phyloP scores from a whole-genome alignment of 345 rosid genomes.

The Dipteronia sinensis region DNA sequence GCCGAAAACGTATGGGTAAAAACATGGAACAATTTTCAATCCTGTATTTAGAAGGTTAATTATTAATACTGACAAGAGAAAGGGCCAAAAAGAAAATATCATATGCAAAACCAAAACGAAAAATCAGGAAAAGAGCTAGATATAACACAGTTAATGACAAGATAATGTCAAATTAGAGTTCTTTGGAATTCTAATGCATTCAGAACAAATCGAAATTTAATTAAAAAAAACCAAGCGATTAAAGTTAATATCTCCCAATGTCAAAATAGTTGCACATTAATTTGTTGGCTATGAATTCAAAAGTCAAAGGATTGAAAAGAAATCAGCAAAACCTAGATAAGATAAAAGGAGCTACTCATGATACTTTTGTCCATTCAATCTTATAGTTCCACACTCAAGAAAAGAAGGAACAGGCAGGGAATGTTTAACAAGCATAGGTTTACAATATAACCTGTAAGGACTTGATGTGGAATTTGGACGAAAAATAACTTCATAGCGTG shows the following conservation, averaged over 20 bases:
- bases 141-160: neutral
- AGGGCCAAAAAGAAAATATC: neutral
- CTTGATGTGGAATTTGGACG: slow-evolving; percentile 78
- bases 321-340: neutral
- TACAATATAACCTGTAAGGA: slow-evolving; percentile 76
- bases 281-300: neutral
- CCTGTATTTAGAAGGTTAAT: slow-evolving; percentile 49
- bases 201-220: neutral
- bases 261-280: neutral
- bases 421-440: slow-evolving; percentile 9
- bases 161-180: neutral
- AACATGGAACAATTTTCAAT: slow-evolving; percentile 91
- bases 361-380: neutral
- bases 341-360: neutral
- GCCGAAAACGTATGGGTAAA: slow-evolving; percentile 80
- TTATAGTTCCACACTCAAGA: slow-evolving; percentile 1
- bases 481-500: slow-evolving; percentile 89
- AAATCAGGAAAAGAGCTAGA: slow-evolving; percentile 1
- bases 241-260: neutral
- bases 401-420: neutral
- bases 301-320: neutral
- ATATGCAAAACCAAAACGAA: slow-evolving; percentile 1
- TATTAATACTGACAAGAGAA: neutral
- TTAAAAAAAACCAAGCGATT: neutral
- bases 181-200: neutral